phyloP scores from a whole-genome alignment of 148 eudicot genomes.

The Nyssa sinensis region DNA sequence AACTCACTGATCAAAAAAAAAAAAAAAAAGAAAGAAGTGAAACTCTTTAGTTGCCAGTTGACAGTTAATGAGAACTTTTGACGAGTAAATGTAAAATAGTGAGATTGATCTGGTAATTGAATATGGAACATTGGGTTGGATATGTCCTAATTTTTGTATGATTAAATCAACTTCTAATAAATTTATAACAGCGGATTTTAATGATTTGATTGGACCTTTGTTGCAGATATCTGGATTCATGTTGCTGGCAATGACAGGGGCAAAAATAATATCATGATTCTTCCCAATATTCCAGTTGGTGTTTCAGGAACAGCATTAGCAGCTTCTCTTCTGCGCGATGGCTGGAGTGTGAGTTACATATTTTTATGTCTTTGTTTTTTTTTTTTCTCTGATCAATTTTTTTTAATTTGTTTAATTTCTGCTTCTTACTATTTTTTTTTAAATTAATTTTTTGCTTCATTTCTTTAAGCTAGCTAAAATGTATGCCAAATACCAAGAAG shows the following conservation, averaged over 20 bases:
- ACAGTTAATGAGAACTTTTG: no score
- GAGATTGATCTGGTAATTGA: background rate
- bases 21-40: no score
- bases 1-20: no score
- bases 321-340: constrained; percentile 88
- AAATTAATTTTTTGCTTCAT: background rate
- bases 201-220: background rate
- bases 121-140: background rate
- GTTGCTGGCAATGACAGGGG: constrained; percentile 23
- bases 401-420: background rate
- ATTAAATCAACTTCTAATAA: background rate
- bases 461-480: constrained; percentile 65
- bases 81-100: no score
- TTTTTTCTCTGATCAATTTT: background rate
- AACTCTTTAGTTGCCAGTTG: no score
- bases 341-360: constrained; percentile 80
- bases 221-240: constrained; percentile 41
- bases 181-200: background rate
- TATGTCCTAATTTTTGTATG: background rate
- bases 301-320: constrained; percentile 97
- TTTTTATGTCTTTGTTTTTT: background rate
- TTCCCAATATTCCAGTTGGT: constrained; percentile 73
- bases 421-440: background rate
- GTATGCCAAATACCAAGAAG: constrained; percentile 94
- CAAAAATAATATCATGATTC: constrained; percentile 48